A percentile compares a stretch with the other conserved stretches of the same genome.
phyloP scores from a whole-genome alignment of 306 rosid species.

The Pachyrhizus erosus region DNA sequence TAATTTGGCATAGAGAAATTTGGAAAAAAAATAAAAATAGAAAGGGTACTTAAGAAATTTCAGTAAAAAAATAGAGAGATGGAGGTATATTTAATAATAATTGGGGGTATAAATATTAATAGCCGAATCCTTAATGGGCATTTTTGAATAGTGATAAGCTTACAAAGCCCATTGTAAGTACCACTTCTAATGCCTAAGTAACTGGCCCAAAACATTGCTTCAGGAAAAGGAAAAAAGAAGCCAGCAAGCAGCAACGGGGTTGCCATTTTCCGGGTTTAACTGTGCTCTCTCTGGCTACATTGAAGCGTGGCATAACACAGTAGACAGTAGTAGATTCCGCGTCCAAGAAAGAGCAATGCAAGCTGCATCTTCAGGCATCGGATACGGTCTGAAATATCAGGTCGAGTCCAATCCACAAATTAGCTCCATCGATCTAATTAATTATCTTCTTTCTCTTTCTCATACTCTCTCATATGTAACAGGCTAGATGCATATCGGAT shows the following conservation, averaged over 20 bases:
- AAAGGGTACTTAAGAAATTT: too few species aligned
- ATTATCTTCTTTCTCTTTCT: constrained; percentile 17
- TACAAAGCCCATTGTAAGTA: too few species aligned
- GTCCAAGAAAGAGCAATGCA: constrained; percentile 66
- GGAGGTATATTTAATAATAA: too few species aligned
- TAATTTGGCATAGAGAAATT: too few species aligned
- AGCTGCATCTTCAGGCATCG: constrained; percentile 93
- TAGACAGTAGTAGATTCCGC: constrained; percentile 22
- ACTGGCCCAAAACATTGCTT: too few species aligned
- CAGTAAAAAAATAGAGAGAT: too few species aligned
- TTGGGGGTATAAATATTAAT: too few species aligned
- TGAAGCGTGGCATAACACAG: neutral
- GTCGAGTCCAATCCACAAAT: constrained; percentile 38
- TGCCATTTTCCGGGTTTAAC: constrained; percentile 31
- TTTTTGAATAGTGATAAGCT: too few species aligned
- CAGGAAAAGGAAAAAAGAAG: too few species aligned
- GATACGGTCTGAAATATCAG: constrained; percentile 97
- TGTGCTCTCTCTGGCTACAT: neutral
- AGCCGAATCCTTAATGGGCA: too few species aligned
- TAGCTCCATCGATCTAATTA: neutral
- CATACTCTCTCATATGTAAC: neutral
- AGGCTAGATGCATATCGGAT: constrained; percentile 98
- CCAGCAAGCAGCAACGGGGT: neutral
- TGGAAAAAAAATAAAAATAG: too few species aligned
- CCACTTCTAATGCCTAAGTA: too few species aligned